Evolutionary conservation across 2,329 filamentous ascomycete genomes (phyloP), one percentile per base, ranked within the genome.

Genomic region (Xylaria sp.): DNA sequence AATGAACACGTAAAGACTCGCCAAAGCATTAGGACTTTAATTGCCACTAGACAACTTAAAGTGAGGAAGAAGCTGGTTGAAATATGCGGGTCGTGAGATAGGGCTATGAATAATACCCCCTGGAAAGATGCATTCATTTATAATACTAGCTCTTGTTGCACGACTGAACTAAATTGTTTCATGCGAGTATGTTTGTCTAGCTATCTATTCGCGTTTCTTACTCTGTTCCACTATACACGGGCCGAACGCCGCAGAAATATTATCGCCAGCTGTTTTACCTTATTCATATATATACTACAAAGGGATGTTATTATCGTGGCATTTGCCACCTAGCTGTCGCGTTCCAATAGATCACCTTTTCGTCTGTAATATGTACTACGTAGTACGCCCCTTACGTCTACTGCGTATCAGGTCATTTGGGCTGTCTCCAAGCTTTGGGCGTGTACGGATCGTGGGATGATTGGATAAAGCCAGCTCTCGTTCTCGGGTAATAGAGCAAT

Each of bases 381-480:
- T n/a, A 50, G n/a, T 13, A 36, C 0, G 17, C 33, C 50, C n/a
- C 20, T 33, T 33, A 25, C 49, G 6, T 53, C 49, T n/a, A n/a
- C n/a, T n/a, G n/a, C n/a, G n/a, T n/a, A 22, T 36, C n/a, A 20
- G 29, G 2, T 33, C 49, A 51, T 51, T 47, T 47, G 22, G 27
- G 25, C 17, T 5, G 38, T 53, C 17, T 50, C 47, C 47, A 50
- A 31, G 31, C 7, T 7, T 50, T 50, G 27, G 17, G 44, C 31
- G 1, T 47, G 54, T 27, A 7, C 38, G 20, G 45, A 27, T 22
- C 17, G 17, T 11, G 22, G 38, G 15, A 51, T 65, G 57, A 65
- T 65, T 61, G 57, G 57, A 45, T 39, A 45, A 47, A 36, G 36
- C 20, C 36, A 47, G 27, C 50, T 13, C 31, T 42, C 25, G 42